phyloP scores from a whole-genome alignment of 495 filamentous ascomycete genomes.

The Penicillium crystallinum region DNA sequence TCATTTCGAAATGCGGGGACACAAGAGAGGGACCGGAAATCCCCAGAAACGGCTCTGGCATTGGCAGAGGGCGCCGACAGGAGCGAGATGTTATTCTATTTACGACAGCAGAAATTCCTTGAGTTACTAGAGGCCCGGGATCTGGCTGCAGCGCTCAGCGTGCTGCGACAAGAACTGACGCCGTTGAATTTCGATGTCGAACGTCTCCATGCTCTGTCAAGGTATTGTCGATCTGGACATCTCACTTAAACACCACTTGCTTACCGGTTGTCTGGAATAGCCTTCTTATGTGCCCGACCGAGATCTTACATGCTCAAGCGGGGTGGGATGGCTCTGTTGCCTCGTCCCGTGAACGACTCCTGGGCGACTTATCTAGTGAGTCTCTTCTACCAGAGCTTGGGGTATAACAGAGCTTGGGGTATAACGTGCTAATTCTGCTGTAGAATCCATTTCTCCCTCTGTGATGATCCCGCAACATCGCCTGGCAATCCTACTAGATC shows the following conservation, averaged over 20 bases:
- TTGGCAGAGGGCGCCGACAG: constrained; percentile 54
- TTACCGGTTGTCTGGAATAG: constrained; percentile 33
- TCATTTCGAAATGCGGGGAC: constrained; percentile 24
- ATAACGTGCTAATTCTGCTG: constrained; percentile 7
- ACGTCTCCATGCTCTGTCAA: constrained; percentile 76
- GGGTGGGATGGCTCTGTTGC: constrained; percentile 84
- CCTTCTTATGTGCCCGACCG: constrained; percentile 81
- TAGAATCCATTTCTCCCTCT: constrained; percentile 90
- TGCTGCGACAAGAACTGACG: constrained; percentile 82
- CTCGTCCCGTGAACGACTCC: constrained; percentile 65
- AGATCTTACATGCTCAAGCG: constrained; percentile 76
- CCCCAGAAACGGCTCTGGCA: constrained; percentile 35
- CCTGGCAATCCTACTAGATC: constrained; percentile 73
- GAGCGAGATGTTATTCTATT: constrained; percentile 66
- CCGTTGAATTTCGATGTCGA: constrained; percentile 75
- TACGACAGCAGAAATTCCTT: constrained; percentile 92
- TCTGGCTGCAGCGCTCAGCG: constrained; percentile 65
- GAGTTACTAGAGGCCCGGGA: constrained; percentile 80
- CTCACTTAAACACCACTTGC: not conserved
- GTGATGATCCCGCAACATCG: constrained; percentile 97
- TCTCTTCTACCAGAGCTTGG: not conserved
- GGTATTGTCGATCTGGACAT: constrained; percentile 39
- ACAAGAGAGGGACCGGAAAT: constrained; percentile 17
- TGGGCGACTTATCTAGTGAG: constrained; percentile 82
- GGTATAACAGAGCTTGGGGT: not conserved